Evolutionary conservation across 2,329 filamentous ascomycete species (phyloP), one percentile per base, ranked within the genome.

Genomic region (Neofusicoccum parvum): DNA sequence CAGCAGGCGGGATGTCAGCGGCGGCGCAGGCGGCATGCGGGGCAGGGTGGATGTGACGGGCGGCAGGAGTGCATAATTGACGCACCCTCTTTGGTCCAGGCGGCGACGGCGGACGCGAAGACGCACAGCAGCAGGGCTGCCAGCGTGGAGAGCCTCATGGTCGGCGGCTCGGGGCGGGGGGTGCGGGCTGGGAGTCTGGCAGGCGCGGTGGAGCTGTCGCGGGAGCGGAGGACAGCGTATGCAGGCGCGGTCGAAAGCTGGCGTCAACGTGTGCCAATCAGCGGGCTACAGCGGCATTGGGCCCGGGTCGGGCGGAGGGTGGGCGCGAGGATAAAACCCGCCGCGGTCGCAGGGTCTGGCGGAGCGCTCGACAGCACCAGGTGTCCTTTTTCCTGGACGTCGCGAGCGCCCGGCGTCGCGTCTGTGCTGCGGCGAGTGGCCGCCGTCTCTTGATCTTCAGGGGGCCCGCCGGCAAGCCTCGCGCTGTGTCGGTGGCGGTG

Each of bases 61-160:
- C 36, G 20, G 27, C 27, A 7, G 1, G 27, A 6, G 37, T 54
- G 49, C 49, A 54, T 34, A 36, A 53, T 59, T 12, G 27, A 77
- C 82, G 71, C 79, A 91, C 92, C 92, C 85, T 96, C 92, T 80
- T 95, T 95, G 65, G 87, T 88, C 92, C 93, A 97, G 53, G 92
- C 92, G 58, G 88, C 86, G 67, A 86, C 86, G 68, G 94, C 79
- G 45, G 88, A 84, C 67, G 86, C 86, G 70, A 92, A 80, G 71
- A 90, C 80, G 80, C 87, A 87, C 67, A 94, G 85, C 78, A 91
- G 84, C 70, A 94, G 73, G 62, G 90, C 85, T 72, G 91, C 80
- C 71, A 88, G 80, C 67, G 79, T 73, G 66, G 87, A 83, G 72
- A 88, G 80, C 85, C 86, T 93, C 92, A 96, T 96, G 71, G 80